Conservation (phyloP, 108 stramenopile species). For the Skeletonema marinoi region DNA sequence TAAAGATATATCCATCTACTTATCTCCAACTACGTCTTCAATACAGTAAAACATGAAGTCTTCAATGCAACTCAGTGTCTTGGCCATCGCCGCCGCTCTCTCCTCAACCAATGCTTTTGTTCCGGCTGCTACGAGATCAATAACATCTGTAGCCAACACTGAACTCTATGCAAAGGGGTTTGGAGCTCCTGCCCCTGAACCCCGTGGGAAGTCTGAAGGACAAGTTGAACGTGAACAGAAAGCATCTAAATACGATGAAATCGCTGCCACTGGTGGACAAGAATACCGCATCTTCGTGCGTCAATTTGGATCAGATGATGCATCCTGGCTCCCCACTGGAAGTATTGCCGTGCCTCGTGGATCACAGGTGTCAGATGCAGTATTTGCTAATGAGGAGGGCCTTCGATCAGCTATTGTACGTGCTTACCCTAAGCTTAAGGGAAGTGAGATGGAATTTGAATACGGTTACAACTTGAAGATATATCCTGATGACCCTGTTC, state of each 20-base stretch:
- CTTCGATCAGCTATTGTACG: constrained; percentile 68
- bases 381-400: constrained; percentile 77
- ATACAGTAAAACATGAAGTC: constrained; percentile 6
- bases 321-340: constrained; percentile 83
- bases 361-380: constrained; percentile 80
- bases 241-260: constrained; percentile 76
- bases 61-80: constrained; percentile 4
- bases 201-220: constrained; percentile 61
- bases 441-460: constrained; percentile 79
- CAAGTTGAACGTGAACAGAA: constrained; percentile 72
- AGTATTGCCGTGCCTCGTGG: constrained; percentile 80
- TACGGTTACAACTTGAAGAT: constrained; percentile 89
- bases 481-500: constrained; percentile 87
- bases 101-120: constrained; percentile 13
- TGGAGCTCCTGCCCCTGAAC: constrained; percentile 54
- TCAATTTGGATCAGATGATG: constrained; percentile 82
- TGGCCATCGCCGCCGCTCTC: neutral
- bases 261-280: constrained; percentile 80
- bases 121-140: neutral
- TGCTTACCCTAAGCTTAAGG: constrained; percentile 72
- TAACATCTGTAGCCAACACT: neutral
- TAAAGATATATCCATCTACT: too few relatives aligned
- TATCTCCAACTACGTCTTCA: too few relatives aligned
- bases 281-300: constrained; percentile 85
- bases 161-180: constrained; percentile 62